A percentile compares a stretch with the other conserved stretches of the same genome.
Conservation (phyloP, 331 rosid genomes). For the Malus hybrid region DNA sequence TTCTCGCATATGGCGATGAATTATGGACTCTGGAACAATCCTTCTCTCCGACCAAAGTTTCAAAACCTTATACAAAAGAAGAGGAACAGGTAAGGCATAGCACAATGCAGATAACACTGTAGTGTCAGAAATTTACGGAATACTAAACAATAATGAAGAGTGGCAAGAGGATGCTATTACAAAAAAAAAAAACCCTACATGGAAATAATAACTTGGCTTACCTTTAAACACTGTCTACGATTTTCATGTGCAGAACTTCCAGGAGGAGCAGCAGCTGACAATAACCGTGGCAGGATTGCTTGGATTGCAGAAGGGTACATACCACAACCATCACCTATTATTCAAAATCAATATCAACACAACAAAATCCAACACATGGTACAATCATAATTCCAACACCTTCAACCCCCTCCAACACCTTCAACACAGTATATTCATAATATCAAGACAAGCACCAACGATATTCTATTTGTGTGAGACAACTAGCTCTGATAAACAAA, state of each 20-base stretch:
- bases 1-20: slow-evolving; percentile 81
- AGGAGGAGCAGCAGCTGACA: slow-evolving; percentile 93
- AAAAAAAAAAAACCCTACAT: background rate
- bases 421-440: background rate
- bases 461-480: background rate
- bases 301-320: slow-evolving; percentile 69
- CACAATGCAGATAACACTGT: background rate
- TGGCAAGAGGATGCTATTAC: background rate
- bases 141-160: background rate
- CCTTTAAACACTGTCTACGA: slow-evolving; percentile 94
- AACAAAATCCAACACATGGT: background rate
- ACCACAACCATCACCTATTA: slow-evolving; percentile 70
- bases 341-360: slow-evolving; percentile 18
- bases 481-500: background rate
- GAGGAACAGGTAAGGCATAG: slow-evolving; percentile 8
- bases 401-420: too few species aligned
- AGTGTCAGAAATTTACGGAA: slow-evolving; percentile 3
- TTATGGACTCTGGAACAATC: slow-evolving; percentile 60
- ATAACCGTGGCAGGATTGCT: slow-evolving; percentile 61
- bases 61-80: slow-evolving; percentile 59
- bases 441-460: too few species aligned
- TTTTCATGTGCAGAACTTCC: slow-evolving; percentile 71
- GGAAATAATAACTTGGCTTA: slow-evolving; percentile 24
- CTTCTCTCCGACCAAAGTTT: slow-evolving; percentile 81
- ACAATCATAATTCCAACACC: too few species aligned